Percentiles rank a stretch among this genome's conserved stretches.
Evolutionary conservation across 2,329 filamentous ascomycete genomes (phyloP).

Genomic region (Pseudogymnoascus sp.): DNA sequence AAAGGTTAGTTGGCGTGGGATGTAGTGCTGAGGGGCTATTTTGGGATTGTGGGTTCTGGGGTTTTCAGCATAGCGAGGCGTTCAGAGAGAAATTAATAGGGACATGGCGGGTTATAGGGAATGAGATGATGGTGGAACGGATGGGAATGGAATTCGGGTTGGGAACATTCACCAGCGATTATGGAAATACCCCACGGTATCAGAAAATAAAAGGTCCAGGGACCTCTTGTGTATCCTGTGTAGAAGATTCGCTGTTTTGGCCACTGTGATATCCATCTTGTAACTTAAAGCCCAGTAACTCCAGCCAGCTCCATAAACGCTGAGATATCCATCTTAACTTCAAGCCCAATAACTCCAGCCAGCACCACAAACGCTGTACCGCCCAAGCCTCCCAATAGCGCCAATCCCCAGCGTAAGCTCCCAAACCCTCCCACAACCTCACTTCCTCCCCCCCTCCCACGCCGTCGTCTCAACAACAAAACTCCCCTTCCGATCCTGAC

Average conservation of each 20-base stretch:
- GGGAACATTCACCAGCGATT: not conserved
- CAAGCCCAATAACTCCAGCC: no score
- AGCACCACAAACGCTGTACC: not conserved
- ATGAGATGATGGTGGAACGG: not conserved
- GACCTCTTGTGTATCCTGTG: not conserved
- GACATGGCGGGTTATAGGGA: not conserved
- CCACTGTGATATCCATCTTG: not conserved
- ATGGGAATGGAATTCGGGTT: not conserved
- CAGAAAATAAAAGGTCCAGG: not conserved
- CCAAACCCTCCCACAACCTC: not conserved
- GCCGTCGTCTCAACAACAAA: slow-evolving; percentile 59
- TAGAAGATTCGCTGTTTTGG: not conserved
- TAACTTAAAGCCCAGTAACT: not conserved
- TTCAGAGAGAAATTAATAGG: not conserved
- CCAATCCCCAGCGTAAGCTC: not conserved
- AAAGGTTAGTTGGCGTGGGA: slow-evolving; percentile 14
- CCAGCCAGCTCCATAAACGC: not conserved
- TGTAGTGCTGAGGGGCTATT: not conserved
- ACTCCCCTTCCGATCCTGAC: slow-evolving; percentile 47
- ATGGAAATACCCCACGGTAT: not conserved
- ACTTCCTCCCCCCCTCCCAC: slow-evolving; percentile 40
- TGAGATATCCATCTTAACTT: no score
- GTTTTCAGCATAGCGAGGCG: slow-evolving; percentile 5
- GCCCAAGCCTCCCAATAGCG: not conserved
- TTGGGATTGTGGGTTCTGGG: not conserved